Base-by-base conservation (phyloP, 768 basidiomycete species). In the Aureoboletus auriporus region DNA sequence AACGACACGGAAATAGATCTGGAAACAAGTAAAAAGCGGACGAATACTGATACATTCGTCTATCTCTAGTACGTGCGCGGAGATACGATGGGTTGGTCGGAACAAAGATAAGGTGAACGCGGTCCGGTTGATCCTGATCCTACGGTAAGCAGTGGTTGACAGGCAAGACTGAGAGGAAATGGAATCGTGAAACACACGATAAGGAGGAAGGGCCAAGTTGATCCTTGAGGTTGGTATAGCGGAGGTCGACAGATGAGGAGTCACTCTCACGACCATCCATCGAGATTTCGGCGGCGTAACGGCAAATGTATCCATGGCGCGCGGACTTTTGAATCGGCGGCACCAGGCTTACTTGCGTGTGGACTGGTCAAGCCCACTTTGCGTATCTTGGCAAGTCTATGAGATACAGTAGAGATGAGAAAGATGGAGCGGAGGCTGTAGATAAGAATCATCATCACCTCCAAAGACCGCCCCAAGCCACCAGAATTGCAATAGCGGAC, bases 391-490 rank as follows among this genome's bases (percentile, higher is more conserved):
- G 70, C 69, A n/a, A 77, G 66, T 51, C 72, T 73, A 49, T 23
- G 39, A 30, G 56, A 39, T 29, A 23, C 3, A 42, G 31, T 30
- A 27, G 36, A 16, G 23, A 31, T 52, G 46, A 54, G 55, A 52
- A 38, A 17, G 11, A 16, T 39, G 33, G 20, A 29, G n/a, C 36
- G 65, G 52, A 45, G 23, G 46, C 38, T 23, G 23, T 47, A 47
- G 50, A 51, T 46, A 54, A 56, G 39, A 23, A 41, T 31, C 9
- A 30, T 39, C 37, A 63, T 45, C 61, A 84, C 75, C 75, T 84
- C 55, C 86, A 77, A 17, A 90, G 70, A 5, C 89, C 89, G 33
- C 72, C 62, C 67, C 75, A 75, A n/a, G 82, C 80, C 42, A 89
- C 79, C 34, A 84, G 51, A 27, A 80, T 59, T 3, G 85, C 83